phyloP scores from a whole-genome alignment of 2,329 filamentous ascomycete species.

The Claviceps digitariae region DNA sequence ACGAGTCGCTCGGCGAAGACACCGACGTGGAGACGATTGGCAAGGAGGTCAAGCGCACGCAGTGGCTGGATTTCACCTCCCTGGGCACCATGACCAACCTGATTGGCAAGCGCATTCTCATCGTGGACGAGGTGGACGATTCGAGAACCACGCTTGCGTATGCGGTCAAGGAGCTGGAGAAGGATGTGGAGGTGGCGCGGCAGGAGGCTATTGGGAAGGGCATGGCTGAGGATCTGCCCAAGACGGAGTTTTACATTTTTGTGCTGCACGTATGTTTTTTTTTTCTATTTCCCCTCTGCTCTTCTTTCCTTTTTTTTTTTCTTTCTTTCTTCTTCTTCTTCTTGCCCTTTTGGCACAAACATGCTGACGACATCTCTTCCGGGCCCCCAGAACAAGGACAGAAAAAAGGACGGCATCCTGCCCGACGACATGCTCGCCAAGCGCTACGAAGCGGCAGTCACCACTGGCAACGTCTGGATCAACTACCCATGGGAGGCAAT shows the following conservation, averaged over 20 bases:
- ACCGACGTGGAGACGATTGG: slow-evolving; percentile 56
- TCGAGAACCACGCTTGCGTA: slow-evolving; percentile 91
- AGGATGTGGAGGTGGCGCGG: slow-evolving; percentile 78
- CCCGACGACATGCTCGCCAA: slow-evolving; percentile 64
- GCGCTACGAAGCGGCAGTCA: slow-evolving; percentile 74
- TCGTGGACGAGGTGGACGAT: slow-evolving; percentile 93
- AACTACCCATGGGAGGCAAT: slow-evolving; percentile 97
- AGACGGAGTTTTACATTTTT: slow-evolving; percentile 87
- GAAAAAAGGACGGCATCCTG: slow-evolving; percentile 80
- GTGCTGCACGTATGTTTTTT: slow-evolving; percentile 65
- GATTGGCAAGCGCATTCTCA: slow-evolving; percentile 81
- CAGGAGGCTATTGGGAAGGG: slow-evolving; percentile 57
- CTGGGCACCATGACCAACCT: slow-evolving; percentile 75
- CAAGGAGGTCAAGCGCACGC: slow-evolving; percentile 90
- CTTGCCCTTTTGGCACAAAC: too few relatives aligned
- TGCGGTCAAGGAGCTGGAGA: slow-evolving; percentile 81
- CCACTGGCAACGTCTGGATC: slow-evolving; percentile 92
- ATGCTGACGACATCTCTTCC: too few relatives aligned
- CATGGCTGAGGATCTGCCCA: slow-evolving; percentile 47
- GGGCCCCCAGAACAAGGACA: slow-evolving; percentile 88
- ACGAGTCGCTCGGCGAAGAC: slow-evolving; percentile 62
- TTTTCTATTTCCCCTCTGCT: background rate
- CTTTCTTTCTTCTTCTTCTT: background rate
- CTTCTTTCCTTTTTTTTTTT: background rate
- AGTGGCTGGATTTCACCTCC: slow-evolving; percentile 88